Percentiles rank a stretch among this genome's conserved stretches.
phyloP scores from a whole-genome alignment of 805 yeast genomes.

The Yarrowia yakushimensis region DNA sequence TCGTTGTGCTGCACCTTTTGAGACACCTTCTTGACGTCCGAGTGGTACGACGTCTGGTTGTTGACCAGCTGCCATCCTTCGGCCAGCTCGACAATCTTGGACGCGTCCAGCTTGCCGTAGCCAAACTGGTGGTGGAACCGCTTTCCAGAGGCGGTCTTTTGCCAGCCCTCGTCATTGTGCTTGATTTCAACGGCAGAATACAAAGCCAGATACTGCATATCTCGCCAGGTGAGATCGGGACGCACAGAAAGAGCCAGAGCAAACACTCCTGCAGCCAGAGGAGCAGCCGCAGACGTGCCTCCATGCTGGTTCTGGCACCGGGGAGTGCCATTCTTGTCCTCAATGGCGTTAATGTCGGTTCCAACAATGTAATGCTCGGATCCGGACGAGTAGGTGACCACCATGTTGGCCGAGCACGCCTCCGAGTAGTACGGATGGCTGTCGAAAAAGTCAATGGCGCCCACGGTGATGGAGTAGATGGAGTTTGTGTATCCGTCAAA shows the following conservation, averaged over 20 bases:
- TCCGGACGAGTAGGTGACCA: slow-evolving; percentile 89
- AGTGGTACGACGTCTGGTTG: slow-evolving; percentile 81
- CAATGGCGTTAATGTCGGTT: slow-evolving; percentile 60
- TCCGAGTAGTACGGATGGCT: slow-evolving; percentile 87
- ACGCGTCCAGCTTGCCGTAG: slow-evolving; percentile 88
- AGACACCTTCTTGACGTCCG: slow-evolving; percentile 40
- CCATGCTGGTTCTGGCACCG: slow-evolving; percentile 77
- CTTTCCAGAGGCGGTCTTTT: slow-evolving; percentile 61
- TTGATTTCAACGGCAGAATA: slow-evolving; percentile 66
- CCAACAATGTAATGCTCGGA: slow-evolving; percentile 86
- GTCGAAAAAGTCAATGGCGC: slow-evolving; percentile 86
- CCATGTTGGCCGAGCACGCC: slow-evolving; percentile 91
- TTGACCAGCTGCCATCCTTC: slow-evolving; percentile 77
- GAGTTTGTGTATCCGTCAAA: slow-evolving; percentile 97
- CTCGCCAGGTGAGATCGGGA: slow-evolving; percentile 92
- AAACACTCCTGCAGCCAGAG: slow-evolving; percentile 94
- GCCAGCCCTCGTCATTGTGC: slow-evolving; percentile 68
- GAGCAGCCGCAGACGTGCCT: slow-evolving; percentile 99
- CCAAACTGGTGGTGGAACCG: slow-evolving; percentile 84
- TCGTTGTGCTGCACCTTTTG: slow-evolving; percentile 30
- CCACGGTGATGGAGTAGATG: slow-evolving; percentile 89
- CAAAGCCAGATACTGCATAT: slow-evolving; percentile 79
- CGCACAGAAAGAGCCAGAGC: slow-evolving; percentile 78
- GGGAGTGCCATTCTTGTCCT: background rate
- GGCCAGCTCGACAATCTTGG: slow-evolving; percentile 66